Conservation (phyloP, 2,329 filamentous ascomycete genomes). For the Cadophora luteo-olivacea region DNA sequence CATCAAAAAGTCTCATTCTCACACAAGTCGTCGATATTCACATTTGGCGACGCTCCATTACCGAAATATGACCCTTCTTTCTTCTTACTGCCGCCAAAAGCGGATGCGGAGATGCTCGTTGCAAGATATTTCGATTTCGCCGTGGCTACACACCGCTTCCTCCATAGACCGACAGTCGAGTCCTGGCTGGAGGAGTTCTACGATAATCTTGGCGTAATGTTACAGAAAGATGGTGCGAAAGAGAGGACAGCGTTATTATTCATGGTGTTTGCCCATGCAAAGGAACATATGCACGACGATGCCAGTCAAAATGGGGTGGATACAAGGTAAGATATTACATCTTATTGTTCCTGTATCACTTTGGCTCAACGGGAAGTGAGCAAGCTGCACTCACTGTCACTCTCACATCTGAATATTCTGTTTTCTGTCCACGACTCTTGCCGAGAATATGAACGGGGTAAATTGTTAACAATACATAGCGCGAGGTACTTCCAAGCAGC, state of each 20-base stretch:
- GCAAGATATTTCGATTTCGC: conserved; percentile 65
- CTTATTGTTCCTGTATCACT: background rate
- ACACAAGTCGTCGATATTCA: conserved; percentile 48
- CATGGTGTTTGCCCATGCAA: conserved; percentile 58
- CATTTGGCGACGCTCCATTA: conserved; percentile 47
- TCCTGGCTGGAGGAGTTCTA: conserved; percentile 57
- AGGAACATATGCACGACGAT: conserved; percentile 45
- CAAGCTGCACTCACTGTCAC: too few species aligned
- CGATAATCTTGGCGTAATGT: conserved; percentile 50
- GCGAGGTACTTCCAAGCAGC: conserved; percentile 40
- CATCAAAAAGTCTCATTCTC: conserved; percentile 49
- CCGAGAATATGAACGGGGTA: too few species aligned
- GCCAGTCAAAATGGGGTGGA: conserved; percentile 20
- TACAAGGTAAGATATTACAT: conserved; percentile 21
- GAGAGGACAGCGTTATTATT: conserved; percentile 51
- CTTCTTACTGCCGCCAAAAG: conserved; percentile 46
- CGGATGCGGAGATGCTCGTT: conserved; percentile 43
- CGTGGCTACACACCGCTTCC: conserved; percentile 64
- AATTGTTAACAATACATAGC: conserved; percentile 21
- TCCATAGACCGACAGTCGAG: conserved; percentile 60
- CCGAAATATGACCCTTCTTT: conserved; percentile 52
- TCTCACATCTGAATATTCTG: too few species aligned
- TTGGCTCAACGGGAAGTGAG: too few species aligned
- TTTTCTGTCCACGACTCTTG: too few species aligned
- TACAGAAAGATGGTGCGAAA: conserved; percentile 48